Base-by-base conservation (phyloP, 2,329 filamentous ascomycete genomes). In the Epichloe uncinata region DNA sequence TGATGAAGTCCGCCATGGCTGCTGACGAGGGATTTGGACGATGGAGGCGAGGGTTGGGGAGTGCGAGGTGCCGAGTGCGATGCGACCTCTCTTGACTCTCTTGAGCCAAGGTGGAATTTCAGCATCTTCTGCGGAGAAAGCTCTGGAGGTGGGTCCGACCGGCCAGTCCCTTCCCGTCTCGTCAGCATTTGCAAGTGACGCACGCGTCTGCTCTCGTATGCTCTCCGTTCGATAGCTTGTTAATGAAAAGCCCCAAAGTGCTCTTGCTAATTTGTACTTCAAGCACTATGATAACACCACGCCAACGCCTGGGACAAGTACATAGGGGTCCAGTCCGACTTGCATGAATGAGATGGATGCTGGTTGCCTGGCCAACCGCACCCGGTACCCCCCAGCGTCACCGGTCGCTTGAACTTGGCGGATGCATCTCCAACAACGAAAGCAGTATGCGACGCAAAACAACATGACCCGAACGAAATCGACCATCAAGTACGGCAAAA, bases 1-100 rank as follows among this genome's bases (percentile, higher is more conserved):
- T 85, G 58, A 86, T 63, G 57, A 84, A 67, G 60, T 75, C 71
- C 57, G 75, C 75, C 76, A 79, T 79, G 63, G 53, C 64, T 59
- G 57, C 61, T 57, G 57, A 57, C 56, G 55, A 55, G 48, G 38
- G 5, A 13, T 41, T 26, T 42, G 20, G 41, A 41, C 42, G 50
- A 46, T 36, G 45, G 40, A 49, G 45, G 45, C 43, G 44, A 50
- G 49, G 49, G 52, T 47, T 50, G 55, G 56, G 57, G 45, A 36
- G 26, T 37, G 30, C 18, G 49, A 38, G 15, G 38, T 35, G 47
- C 38, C 20, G 43, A 35, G 33, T 18, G 38, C 47, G 49, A 47
- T 18, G 38, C 47, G 49, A 47, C 37, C 37, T 34, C 52, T 47
- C 47, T 49, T 54, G 20, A 53, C 37, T 34, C 52, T 47, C 45